phyloP scores from a whole-genome alignment of 1,284 basidiomycete genomes.

The Taiwanofungus camphoratus region DNA sequence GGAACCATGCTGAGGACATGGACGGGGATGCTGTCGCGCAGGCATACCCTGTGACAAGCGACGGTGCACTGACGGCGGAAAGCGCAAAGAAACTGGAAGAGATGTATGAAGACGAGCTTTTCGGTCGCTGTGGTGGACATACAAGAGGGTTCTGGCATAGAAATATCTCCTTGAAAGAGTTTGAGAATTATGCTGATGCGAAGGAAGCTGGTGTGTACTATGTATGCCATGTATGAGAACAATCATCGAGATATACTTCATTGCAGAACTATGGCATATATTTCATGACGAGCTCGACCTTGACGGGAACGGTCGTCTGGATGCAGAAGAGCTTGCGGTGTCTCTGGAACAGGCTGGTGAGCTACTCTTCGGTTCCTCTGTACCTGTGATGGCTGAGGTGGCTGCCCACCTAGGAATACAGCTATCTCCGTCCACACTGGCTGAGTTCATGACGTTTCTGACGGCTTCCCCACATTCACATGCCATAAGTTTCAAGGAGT shows the following conservation, averaged over 20 bases:
- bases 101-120: conserved; percentile 76
- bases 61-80: conserved; percentile 52
- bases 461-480: conserved; percentile 62
- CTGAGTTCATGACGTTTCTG: conserved; percentile 79
- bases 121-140: conserved; percentile 53
- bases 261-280: conserved; percentile 78
- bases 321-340: conserved; percentile 62
- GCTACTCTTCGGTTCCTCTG: conserved; percentile 21
- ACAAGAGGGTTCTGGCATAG: conserved; percentile 38
- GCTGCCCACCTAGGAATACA: conserved; percentile 51
- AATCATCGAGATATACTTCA: conserved; percentile 10
- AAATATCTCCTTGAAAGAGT: conserved; percentile 72
- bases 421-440: conserved; percentile 58
- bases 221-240: background rate
- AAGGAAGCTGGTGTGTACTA: conserved; percentile 67
- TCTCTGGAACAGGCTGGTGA: conserved; percentile 72
- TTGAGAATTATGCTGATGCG: conserved; percentile 68
- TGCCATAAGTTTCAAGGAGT: conserved; percentile 80
- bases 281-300: conserved; percentile 86
- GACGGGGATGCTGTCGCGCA: conserved; percentile 27
- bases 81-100: conserved; percentile 61
- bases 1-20: conserved; percentile 20
- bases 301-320: conserved; percentile 80
- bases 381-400: conserved; percentile 12
- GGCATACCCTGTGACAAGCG: conserved; percentile 21